Base-by-base conservation (phyloP, 2,329 filamentous ascomycete species). In the Fusarium clavum region DNA sequence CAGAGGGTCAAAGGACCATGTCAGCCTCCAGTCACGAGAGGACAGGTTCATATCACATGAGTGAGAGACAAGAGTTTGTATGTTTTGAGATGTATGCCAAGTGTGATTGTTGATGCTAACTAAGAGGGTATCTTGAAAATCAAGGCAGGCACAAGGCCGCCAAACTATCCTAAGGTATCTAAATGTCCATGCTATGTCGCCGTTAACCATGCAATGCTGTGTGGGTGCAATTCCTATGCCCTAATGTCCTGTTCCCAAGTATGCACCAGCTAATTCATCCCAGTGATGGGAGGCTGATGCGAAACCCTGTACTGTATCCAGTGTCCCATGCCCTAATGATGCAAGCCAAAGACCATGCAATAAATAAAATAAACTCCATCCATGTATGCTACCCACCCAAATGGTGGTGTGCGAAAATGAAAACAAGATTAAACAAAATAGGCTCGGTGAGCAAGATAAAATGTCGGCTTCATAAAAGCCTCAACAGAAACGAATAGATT, bases 111-210 rank as follows among this genome's bases (percentile, higher is more conserved):
- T 64, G 43, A 58, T 71, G 64, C 53, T 69, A 66, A 66, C 63
- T 71, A 69, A 55, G 49, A 51, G 69, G 69, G 69, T 72, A 72
- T 72, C 69, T 72, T 41, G 48, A 64, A 69, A 72, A 67, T 69
- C 69, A 69, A 47, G 60, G 69, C 69, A 41, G 56, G 58, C 66
- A 46, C 57, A 34, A 56, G 45, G 66, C 69, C 66, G 61, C 62
- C 62, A 44, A 61, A 57, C 69, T 72, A 72, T 71, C 69, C 69
- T 70, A 72, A 72, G 66, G 69, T 72, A 72, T 72, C 69, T 72
- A 70, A 57, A 55, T 52, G 38, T 53, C 49, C 49, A 53, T 53
- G 49, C 59, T 41, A 64, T 25, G 48, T 70, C 59, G 55, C 68
- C 54, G 57, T 64, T 68, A 48, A 48, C 27, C 61, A 63, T 67